Evolutionary conservation across 331 rosid species (phyloP), one percentile per base, ranked within the genome.

Genomic region (Cydonia oblonga): DNA sequence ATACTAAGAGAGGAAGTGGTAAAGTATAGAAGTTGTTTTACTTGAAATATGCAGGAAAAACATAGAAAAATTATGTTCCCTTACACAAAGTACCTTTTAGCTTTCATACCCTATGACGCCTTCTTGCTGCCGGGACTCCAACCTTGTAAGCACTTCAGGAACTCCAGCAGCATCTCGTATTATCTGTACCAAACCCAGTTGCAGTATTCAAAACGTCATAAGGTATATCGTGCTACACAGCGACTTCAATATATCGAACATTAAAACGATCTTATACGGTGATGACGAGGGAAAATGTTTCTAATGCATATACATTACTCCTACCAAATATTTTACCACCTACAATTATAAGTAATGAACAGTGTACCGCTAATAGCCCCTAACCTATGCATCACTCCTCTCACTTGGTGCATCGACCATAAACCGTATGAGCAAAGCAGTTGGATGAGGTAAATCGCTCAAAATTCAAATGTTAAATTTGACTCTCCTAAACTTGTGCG

Each of bases 131-230:
- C 86, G 66, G 46, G 83, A 67, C 75, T 86, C 95, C 77, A 85
- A 68, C 88, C 95, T 84, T 24, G 97, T 91, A 64, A 93, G 84
- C 69, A 93, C 97, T 87, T 93, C 96, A 38, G 98, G 96, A 71
- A 88, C 72, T 72, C 98, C 97, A 65, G 90, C 74, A 9, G 95
- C 84, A 80, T 89, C 84, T 85, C 98, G 89, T 69, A 86, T 80
- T 76, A 93, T 85, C 98, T 93, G 86, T 74, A 69, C 81, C 62
- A 83, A 63, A 79, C 72, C 51, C 78, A 80, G 69, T 54, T 67
- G 53, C 62, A 75, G 29, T 68, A 83, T 64, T 49, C 69, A 82
- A 66, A 76, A 40, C 49, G 26, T 58, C 42, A 42, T 46, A 19
- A 46, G 16, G 5, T 22, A 40, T 1, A 60, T 8, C 18, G 14